Conservation (phyloP, 352 stramenopile genomes). For the Globisporangium takayamanum region DNA sequence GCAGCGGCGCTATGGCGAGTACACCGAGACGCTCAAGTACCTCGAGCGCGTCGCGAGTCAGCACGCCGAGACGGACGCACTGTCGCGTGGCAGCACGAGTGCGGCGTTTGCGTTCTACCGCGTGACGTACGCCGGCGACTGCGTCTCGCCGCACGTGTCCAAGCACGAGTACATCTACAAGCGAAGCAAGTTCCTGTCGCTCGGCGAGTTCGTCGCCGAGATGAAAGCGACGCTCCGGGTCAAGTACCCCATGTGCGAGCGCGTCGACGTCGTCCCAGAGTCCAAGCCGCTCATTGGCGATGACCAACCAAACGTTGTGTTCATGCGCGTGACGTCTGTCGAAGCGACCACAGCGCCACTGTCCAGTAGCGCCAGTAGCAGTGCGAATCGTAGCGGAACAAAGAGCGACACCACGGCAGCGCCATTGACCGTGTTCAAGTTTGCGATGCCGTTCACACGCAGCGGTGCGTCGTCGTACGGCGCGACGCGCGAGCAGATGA, state of each 20-base stretch:
- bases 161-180: conserved; percentile 71
- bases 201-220: conserved; percentile 61
- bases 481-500: conserved; percentile 64
- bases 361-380: not conserved
- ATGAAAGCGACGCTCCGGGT: conserved; percentile 47
- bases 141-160: conserved; percentile 33
- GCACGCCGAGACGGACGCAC: conserved; percentile 19
- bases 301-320: conserved; percentile 52
- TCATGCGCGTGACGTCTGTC: conserved; percentile 34
- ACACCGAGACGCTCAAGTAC: conserved; percentile 39
- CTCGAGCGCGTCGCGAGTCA: conserved; percentile 29
- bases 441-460: conserved; percentile 50
- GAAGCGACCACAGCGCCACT: conserved; percentile 9
- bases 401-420: not conserved
- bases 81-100: not conserved
- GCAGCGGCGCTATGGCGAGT: conserved; percentile 30
- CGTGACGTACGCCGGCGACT: conserved; percentile 43
- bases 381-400: not conserved
- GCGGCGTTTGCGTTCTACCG: conserved; percentile 44
- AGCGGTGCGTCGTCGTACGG: conserved; percentile 35
- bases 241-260: conserved; percentile 50
- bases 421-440: conserved; percentile 25
- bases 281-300: conserved; percentile 34
- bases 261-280: conserved; percentile 51
- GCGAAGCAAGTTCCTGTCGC: conserved; percentile 52